Percentiles rank a stretch among this genome's conserved stretches.
phyloP scores from a whole-genome alignment of 2,329 filamentous ascomycete genomes.

The Colletotrichum costaricense region DNA sequence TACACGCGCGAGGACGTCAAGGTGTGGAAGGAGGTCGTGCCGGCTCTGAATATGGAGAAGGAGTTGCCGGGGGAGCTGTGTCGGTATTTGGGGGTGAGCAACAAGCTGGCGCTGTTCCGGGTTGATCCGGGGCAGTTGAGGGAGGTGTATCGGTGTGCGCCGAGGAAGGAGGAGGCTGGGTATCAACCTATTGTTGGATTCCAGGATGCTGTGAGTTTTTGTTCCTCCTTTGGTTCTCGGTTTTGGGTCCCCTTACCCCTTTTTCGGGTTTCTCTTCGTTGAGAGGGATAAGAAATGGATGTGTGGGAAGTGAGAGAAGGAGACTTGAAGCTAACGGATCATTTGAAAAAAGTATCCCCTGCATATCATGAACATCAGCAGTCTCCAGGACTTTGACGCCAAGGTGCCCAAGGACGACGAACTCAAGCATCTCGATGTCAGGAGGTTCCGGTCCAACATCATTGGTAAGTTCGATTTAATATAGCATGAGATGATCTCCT shows the following conservation, averaged over 20 bases:
- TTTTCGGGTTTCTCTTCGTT: not conserved
- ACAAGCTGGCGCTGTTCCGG: conserved; percentile 75
- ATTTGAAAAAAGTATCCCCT: conserved; percentile 68
- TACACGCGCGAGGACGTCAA: conserved; percentile 72
- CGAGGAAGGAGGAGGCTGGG: conserved; percentile 66
- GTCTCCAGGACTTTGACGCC: conserved; percentile 69
- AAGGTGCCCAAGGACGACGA: conserved; percentile 63
- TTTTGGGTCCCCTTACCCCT: not conserved
- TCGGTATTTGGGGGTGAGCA: conserved; percentile 74
- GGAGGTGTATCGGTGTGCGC: conserved; percentile 70
- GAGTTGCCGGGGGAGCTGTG: conserved; percentile 72
- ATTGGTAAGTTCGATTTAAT: conserved; percentile 59
- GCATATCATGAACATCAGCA: conserved; percentile 74
- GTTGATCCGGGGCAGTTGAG: conserved; percentile 68
- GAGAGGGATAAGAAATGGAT: not conserved
- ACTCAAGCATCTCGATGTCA: conserved; percentile 65
- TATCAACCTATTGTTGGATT: conserved; percentile 76
- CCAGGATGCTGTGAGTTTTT: conserved; percentile 71
- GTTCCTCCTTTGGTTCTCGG: not conserved
- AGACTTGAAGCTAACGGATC: not conserved
- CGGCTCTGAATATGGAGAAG: conserved; percentile 65
- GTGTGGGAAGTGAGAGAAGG: not conserved
- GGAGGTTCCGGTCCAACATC: conserved; percentile 79
- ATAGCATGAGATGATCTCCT: not conserved
- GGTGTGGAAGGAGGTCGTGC: conserved; percentile 71